Evolutionary conservation across 2,329 filamentous ascomycete species (phyloP).

Genomic region (Ophiocordyceps unilateralis): DNA sequence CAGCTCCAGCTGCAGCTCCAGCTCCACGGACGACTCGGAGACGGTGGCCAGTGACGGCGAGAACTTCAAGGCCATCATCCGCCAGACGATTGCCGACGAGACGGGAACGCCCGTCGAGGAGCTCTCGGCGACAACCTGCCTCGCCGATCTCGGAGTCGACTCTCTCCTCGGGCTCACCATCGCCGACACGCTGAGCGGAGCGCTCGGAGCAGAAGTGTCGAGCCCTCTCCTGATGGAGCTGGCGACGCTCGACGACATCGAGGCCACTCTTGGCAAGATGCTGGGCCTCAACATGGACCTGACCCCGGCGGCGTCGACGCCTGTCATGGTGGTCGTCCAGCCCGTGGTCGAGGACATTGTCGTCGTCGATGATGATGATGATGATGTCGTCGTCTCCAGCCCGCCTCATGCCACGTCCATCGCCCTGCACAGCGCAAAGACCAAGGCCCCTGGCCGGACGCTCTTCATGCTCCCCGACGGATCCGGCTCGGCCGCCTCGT

Average conservation of each 20-base stretch:
- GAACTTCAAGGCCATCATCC: background rate
- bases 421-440: conserved; percentile 3
- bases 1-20: background rate
- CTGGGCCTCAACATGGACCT: background rate
- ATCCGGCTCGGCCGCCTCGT: conserved; percentile 12
- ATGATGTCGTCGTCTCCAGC: background rate
- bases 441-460: conserved; percentile 2
- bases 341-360: background rate
- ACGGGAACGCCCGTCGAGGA: conserved; percentile 1
- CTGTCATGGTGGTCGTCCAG: background rate
- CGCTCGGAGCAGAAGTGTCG: background rate
- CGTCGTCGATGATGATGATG: background rate
- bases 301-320: too few species aligned
- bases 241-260: background rate
- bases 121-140: background rate
- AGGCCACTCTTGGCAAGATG: background rate
- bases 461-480: conserved; percentile 14
- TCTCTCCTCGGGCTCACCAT: conserved; percentile 3
- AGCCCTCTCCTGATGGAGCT: background rate
- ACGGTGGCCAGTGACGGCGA: background rate
- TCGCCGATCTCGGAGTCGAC: conserved; percentile 3
- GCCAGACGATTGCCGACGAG: conserved; percentile 3
- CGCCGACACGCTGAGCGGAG: conserved; percentile 1
- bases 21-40: background rate
- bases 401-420: conserved; percentile 1